Evolutionary conservation across 2,329 filamentous ascomycete genomes (phyloP), one percentile per base, ranked within the genome.

Genomic region (Botryotinia narcissicola): DNA sequence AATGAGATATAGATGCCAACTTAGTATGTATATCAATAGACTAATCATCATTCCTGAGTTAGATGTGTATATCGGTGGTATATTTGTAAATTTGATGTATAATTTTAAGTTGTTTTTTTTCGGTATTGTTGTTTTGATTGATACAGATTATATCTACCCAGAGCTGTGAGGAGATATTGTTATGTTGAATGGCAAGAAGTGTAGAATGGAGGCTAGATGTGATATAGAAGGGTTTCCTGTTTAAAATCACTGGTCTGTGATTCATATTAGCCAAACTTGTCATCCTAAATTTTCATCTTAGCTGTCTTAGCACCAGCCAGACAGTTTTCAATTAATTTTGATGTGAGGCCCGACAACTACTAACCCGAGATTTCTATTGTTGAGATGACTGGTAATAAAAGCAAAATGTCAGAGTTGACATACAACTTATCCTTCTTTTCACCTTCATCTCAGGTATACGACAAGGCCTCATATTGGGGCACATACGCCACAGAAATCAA

Each of bases 131-230:
- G 4, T 51, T 51, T 51, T 51, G 4, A 51, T 51, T 4, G n/a
- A 51, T 51, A 51, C 25, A n/a, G 6, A n/a, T 51, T 51, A 5
- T 2, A 0, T 51, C 25, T 51, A 14, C n/a, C 10, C 48, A n/a
- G 1, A 51, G 0, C n/a, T 0, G 4, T 1, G 2, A n/a, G 25
- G 10, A 0, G 0, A 0, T 16, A n/a, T 16, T 1, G 1, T 3
- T 3, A 51, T 4, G 4, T n/a, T 4, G 48, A n/a, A 14, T 51
- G 5, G 25, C 48, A 51, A 51, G 48, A 51, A 51, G 48, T 0
- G 48, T 2, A n/a, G 48, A 51, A 51, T n/a, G 25, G 25, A 51
- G 48, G 25, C n/a, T n/a, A n/a, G 25, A 16, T 51, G 48, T 51
- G 2, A 51, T 16, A n/a, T 51, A n/a, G 25, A 51, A 51, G 48